Conservation (phyloP, 23 red algal genomes). For the Rhodosorus marinus region DNA sequence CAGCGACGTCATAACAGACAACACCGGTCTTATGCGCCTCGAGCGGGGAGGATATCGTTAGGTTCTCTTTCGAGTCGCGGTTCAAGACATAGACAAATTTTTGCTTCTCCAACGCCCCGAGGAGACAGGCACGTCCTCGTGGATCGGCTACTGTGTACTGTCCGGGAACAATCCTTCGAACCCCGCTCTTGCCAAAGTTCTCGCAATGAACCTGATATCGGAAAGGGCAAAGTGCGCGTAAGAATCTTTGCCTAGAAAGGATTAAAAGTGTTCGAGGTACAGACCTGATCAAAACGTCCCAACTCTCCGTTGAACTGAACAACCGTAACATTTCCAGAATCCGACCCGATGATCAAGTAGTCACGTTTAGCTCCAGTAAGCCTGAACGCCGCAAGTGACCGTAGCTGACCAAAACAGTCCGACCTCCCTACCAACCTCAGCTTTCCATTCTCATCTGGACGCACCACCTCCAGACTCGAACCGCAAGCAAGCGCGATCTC, state of each 20-base stretch:
- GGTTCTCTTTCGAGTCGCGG: conserved; percentile 21
- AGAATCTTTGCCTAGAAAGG: too few relatives aligned
- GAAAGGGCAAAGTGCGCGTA: too few relatives aligned
- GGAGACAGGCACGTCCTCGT: conserved; percentile 40
- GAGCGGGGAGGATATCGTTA: conserved; percentile 44
- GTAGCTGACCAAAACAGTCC: conserved; percentile 13
- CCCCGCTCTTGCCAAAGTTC: conserved; percentile 50
- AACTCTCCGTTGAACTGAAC: too few relatives aligned
- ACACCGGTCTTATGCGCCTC: conserved; percentile 26
- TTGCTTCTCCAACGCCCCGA: conserved; percentile 45
- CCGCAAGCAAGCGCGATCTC: conserved; percentile 25
- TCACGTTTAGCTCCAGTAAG: conserved; percentile 45
- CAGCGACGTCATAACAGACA: conserved; percentile 17
- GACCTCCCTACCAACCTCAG: not conserved
- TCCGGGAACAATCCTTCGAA: conserved; percentile 44
- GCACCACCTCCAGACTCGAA: conserved; percentile 10
- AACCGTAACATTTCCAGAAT: too few relatives aligned
- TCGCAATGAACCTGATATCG: conserved; percentile 31
- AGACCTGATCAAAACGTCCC: too few relatives aligned
- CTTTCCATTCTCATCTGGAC: conserved; percentile 1
- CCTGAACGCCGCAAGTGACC: conserved; percentile 24
- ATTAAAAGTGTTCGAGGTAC: too few relatives aligned
- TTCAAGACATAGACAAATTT: conserved; percentile 73
- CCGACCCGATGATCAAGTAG: conserved; percentile 25
- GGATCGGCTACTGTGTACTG: conserved; percentile 45